Evolutionary conservation across 305 asterid species (phyloP).

Genomic region (Ilex paraguariensis): DNA sequence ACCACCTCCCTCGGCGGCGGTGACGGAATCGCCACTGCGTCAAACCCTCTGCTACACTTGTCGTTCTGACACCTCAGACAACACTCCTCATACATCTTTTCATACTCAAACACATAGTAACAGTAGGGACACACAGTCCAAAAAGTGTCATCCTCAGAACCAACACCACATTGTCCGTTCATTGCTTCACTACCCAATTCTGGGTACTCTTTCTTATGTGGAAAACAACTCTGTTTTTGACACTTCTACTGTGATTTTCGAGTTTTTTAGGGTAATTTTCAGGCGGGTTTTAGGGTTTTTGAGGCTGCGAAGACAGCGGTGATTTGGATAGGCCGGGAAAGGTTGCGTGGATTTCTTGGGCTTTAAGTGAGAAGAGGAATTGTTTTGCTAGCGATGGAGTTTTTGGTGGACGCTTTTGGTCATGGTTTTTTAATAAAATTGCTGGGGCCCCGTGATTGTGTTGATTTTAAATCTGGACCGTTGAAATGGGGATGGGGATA

Average conservation of each 20-base stretch:
- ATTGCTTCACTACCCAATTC: constrained; percentile 5
- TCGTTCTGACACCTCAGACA: constrained; percentile 52
- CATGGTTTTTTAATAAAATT: neutral
- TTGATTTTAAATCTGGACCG: too few species aligned
- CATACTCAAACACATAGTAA: constrained; percentile 47
- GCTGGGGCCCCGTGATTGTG: neutral
- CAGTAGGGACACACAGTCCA: constrained; percentile 81
- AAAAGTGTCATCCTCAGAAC: constrained; percentile 29
- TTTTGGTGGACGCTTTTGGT: neutral
- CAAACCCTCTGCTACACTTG: constrained; percentile 38
- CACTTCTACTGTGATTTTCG: constrained; percentile 1
- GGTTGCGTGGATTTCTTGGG: constrained; percentile 31
- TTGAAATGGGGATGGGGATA: too few species aligned
- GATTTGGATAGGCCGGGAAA: constrained; percentile 31
- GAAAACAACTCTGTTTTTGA: too few species aligned
- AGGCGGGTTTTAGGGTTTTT: constrained; percentile 17
- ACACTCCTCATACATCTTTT: constrained; percentile 32
- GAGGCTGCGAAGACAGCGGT: constrained; percentile 14
- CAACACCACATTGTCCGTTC: constrained; percentile 4
- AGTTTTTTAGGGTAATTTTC: constrained; percentile 11
- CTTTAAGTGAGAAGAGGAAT: constrained; percentile 7
- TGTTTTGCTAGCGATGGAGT: too few species aligned
- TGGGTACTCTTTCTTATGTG: too few species aligned
- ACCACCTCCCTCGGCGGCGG: constrained; percentile 42
- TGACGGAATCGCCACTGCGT: constrained; percentile 34